phyloP scores from a whole-genome alignment of 2,329 filamentous ascomycete species.

The Aspergillus piperis region DNA sequence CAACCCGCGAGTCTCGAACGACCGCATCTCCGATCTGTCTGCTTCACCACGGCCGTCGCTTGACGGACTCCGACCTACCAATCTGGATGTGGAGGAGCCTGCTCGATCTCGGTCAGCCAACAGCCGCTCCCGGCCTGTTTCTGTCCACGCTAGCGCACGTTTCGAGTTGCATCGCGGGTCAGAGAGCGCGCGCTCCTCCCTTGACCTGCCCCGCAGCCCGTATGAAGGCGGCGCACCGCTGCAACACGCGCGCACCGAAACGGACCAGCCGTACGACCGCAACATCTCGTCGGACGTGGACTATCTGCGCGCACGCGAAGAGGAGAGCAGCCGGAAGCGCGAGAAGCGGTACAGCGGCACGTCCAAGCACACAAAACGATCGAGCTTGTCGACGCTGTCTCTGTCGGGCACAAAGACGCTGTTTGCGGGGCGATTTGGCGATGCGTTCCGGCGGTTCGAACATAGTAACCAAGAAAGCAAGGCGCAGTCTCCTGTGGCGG shows the following conservation, averaged over 20 bases:
- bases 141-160: constrained; percentile 79
- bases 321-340: constrained; percentile 59
- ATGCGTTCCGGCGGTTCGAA: constrained; percentile 92
- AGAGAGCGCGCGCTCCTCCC: constrained; percentile 57
- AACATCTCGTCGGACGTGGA: constrained; percentile 79
- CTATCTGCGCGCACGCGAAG: constrained; percentile 75
- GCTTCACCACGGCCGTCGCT: constrained; percentile 67
- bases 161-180: constrained; percentile 79
- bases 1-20: constrained; percentile 52
- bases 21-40: constrained; percentile 56
- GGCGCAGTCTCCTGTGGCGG: constrained; percentile 42
- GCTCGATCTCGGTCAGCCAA: constrained; percentile 66
- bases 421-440: constrained; percentile 84
- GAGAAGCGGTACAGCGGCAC: constrained; percentile 59
- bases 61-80: constrained; percentile 67
- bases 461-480: constrained; percentile 47
- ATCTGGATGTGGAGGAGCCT: constrained; percentile 61
- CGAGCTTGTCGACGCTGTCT: constrained; percentile 69
- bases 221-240: constrained; percentile 40
- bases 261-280: constrained; percentile 37
- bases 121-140: constrained; percentile 70
- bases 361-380: constrained; percentile 67
- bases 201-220: constrained; percentile 35
- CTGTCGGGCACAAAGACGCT: constrained; percentile 76
- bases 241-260: constrained; percentile 37